These are phyloP conservation scores for Paecilomyces variotii DNA, from an alignment of 2,329 filamentous ascomycete genomes.

Conservation along the genomic window DNA sequence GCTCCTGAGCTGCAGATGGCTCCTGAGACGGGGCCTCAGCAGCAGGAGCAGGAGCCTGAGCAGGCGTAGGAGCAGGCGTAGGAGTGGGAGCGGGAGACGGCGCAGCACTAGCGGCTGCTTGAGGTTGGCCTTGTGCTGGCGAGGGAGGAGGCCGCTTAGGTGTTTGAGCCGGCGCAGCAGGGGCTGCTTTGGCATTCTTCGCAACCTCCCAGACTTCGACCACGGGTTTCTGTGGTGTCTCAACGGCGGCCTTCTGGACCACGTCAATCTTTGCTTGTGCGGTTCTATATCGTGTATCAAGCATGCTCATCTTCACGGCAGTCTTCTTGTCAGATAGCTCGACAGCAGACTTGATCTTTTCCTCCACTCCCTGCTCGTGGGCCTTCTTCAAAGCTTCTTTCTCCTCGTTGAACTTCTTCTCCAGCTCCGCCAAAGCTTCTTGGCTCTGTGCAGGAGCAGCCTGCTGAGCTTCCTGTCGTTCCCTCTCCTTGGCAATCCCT, in stretches of 20 bases:
- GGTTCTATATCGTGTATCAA: slow-evolving; percentile 58
- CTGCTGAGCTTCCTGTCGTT: slow-evolving; percentile 27
- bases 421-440: slow-evolving; percentile 29
- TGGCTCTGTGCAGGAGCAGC: slow-evolving; percentile 19
- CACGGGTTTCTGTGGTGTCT: slow-evolving; percentile 77
- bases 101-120: slow-evolving; percentile 9
- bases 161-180: slow-evolving; percentile 23
- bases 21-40: slow-evolving; percentile 2
- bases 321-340: slow-evolving; percentile 69
- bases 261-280: slow-evolving; percentile 66
- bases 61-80: slow-evolving; percentile 8
- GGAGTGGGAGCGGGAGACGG: slow-evolving; percentile 9
- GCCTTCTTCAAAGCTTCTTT: slow-evolving; percentile 36
- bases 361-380: slow-evolving; percentile 51
- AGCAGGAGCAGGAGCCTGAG: slow-evolving; percentile 8
- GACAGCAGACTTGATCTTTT: slow-evolving; percentile 51
- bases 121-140: slow-evolving; percentile 5
- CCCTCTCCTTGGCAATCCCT: slow-evolving; percentile 33
- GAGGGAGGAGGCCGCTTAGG: slow-evolving; percentile 9
- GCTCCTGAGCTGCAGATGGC: slow-evolving; percentile 8
- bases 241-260: slow-evolving; percentile 71
- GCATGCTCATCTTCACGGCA: slow-evolving; percentile 68
- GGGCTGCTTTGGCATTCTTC: slow-evolving; percentile 54
- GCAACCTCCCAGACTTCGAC: slow-evolving; percentile 79
- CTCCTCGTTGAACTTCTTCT: slow-evolving; percentile 33